These are phyloP conservation scores for Psilocybe cubensis DNA, from an alignment of 768 basidiomycete species.

Conservation along the genomic window DNA sequence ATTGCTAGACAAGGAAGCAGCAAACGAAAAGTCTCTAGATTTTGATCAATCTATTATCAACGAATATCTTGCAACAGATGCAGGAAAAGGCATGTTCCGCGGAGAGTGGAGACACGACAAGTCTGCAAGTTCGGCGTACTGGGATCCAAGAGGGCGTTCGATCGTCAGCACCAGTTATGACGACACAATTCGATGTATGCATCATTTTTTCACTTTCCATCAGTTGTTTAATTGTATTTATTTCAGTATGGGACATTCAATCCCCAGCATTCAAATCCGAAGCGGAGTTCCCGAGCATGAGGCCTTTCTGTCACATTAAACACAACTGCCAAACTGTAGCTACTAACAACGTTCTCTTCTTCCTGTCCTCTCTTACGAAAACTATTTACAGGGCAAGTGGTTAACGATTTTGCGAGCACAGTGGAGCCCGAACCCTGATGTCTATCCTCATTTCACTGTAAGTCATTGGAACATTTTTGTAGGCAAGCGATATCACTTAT, in stretches of 20 bases:
- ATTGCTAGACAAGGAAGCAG: slow-evolving; percentile 23
- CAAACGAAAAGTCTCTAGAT: slow-evolving; percentile 25
- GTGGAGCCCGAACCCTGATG: slow-evolving; percentile 79
- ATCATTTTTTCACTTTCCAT: not conserved
- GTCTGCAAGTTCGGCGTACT: slow-evolving; percentile 82
- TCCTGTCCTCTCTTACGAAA: not conserved
- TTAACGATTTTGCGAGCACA: slow-evolving; percentile 75
- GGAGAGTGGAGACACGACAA: slow-evolving; percentile 73
- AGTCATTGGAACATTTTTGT: slow-evolving; percentile 20
- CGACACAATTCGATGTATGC: slow-evolving; percentile 71
- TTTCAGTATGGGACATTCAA: slow-evolving; percentile 76
- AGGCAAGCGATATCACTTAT: not conserved
- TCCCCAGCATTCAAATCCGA: slow-evolving; percentile 50
- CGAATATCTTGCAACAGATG: slow-evolving; percentile 51
- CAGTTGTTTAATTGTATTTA: slow-evolving; percentile 8
- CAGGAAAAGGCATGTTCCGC: slow-evolving; percentile 59
- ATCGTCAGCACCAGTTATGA: slow-evolving; percentile 89
- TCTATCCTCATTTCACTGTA: slow-evolving; percentile 85
- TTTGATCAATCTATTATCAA: slow-evolving; percentile 48
- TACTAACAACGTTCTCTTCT: not conserved
- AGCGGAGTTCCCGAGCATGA: slow-evolving; percentile 58
- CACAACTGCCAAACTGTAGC: slow-evolving; percentile 86
- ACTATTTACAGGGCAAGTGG: slow-evolving; percentile 70
- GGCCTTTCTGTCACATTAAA: slow-evolving; percentile 61
- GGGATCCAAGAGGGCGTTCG: slow-evolving; percentile 80